Evolutionary conservation across 2,329 filamentous ascomycete genomes (phyloP).

Genomic region (Colletotrichum cereale): DNA sequence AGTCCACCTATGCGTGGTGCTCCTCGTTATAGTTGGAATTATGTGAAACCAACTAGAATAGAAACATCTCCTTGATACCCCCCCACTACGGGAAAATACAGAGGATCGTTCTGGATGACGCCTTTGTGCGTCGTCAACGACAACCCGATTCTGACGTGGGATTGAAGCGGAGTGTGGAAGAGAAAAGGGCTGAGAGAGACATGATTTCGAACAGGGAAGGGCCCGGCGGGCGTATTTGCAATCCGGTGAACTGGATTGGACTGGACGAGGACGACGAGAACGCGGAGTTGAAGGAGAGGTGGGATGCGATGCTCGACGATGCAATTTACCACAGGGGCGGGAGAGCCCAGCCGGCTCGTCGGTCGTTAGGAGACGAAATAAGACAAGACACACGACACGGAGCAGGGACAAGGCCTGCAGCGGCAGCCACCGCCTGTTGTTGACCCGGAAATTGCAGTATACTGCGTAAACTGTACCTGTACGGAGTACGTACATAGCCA

Average conservation of each 20-base stretch:
- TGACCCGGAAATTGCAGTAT: slow-evolving; percentile 6
- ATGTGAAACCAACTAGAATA: slow-evolving; percentile 15
- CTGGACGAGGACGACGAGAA: background rate
- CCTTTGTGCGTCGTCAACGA: background rate
- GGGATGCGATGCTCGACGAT: slow-evolving; percentile 1
- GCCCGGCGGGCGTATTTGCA: slow-evolving; percentile 14
- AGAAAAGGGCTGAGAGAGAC: background rate
- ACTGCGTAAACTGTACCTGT: too few species aligned
- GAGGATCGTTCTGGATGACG: background rate
- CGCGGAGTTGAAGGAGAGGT: background rate
- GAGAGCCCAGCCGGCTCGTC: background rate
- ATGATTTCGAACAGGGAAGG: slow-evolving; percentile 1
- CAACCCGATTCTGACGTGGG: background rate
- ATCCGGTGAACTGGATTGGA: slow-evolving; percentile 24
- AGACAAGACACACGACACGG: background rate
- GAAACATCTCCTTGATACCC: background rate
- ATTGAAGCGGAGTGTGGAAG: background rate
- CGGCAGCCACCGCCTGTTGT: slow-evolving; percentile 4
- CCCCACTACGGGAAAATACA: background rate
- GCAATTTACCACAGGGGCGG: slow-evolving; percentile 14
- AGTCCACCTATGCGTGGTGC: background rate
- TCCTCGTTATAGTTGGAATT: background rate
- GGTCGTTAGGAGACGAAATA: background rate
- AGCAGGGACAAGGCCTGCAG: slow-evolving; percentile 11
- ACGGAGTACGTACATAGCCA: too few species aligned